Evolutionary conservation across 441 rosid species (phyloP).

Genomic region (Syzygium syzygioides): DNA sequence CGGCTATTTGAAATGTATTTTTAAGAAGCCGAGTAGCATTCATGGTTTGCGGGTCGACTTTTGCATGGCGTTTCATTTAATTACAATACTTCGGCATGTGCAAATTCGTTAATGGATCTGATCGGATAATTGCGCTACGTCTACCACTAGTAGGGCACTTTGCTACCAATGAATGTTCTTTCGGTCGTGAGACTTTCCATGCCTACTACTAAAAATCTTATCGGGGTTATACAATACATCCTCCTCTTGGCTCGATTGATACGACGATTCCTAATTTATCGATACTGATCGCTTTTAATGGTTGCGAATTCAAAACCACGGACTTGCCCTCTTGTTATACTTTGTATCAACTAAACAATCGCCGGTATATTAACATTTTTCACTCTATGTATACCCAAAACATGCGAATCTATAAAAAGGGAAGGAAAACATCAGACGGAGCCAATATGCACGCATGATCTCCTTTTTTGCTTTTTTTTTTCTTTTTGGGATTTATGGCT

Average conservation of each 20-base stretch:
- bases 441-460: not conserved
- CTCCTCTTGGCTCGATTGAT: not conserved
- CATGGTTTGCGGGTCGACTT: too few species aligned
- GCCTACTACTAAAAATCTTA: not conserved
- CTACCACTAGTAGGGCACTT: too few species aligned
- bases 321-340: too few species aligned
- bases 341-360: not conserved
- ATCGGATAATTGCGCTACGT: too few species aligned
- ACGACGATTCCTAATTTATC: not conserved
- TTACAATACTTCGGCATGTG: too few species aligned
- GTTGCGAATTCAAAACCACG: accelerated
- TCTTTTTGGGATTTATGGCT: not conserved
- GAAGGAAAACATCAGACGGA: not conserved
- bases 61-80: too few species aligned
- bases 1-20: too few species aligned
- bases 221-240: accelerated
- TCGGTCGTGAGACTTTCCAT: not conserved
- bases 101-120: too few species aligned
- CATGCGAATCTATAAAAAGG: not conserved
- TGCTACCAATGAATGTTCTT: too few species aligned
- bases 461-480: not conserved
- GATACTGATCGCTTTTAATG: too few species aligned
- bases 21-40: too few species aligned
- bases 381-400: not conserved
- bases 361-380: not conserved